Evolutionary conservation across 371 early-diverging fungal genomes (phyloP).

Genomic region (Syncephalastrum monosporum): DNA sequence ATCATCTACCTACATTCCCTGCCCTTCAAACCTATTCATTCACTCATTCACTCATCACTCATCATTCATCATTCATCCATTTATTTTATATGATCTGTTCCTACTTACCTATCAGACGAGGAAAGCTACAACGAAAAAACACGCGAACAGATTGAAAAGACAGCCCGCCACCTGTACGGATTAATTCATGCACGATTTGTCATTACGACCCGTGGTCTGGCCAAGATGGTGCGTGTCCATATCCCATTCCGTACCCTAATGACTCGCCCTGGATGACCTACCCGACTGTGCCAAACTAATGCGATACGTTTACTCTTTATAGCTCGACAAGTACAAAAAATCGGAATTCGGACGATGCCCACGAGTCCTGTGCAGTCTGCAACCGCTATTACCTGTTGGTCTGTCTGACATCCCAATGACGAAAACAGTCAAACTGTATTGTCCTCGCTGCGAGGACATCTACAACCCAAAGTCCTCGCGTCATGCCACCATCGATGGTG

Average conservation of each 20-base stretch:
- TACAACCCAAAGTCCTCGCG: constrained; percentile 88
- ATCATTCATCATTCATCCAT: not conserved
- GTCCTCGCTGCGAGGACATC: constrained; percentile 92
- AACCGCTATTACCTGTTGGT: constrained; percentile 88
- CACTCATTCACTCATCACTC: not conserved
- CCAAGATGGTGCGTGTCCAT: constrained; percentile 69
- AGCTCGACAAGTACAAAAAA: constrained; percentile 84
- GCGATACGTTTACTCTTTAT: not conserved
- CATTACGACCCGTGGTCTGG: constrained; percentile 83
- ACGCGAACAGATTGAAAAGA: constrained; percentile 70
- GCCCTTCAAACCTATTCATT: not conserved
- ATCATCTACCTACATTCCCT: not conserved
- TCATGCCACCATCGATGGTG: constrained; percentile 90
- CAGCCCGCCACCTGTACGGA: constrained; percentile 88
- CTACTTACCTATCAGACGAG: constrained; percentile 39
- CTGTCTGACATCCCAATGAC: constrained; percentile 81
- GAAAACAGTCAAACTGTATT: constrained; percentile 89
- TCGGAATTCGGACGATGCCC: constrained; percentile 97
- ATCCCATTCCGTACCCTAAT: not conserved
- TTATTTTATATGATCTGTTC: too few species aligned
- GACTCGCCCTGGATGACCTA: not conserved
- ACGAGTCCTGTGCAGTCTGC: constrained; percentile 85
- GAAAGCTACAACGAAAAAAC: constrained; percentile 67
- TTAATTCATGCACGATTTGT: constrained; percentile 94
- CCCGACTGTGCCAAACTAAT: too few species aligned